Evolutionary conservation across 2,329 filamentous ascomycete species (phyloP).

Genomic region (Fusarium napiforme): DNA sequence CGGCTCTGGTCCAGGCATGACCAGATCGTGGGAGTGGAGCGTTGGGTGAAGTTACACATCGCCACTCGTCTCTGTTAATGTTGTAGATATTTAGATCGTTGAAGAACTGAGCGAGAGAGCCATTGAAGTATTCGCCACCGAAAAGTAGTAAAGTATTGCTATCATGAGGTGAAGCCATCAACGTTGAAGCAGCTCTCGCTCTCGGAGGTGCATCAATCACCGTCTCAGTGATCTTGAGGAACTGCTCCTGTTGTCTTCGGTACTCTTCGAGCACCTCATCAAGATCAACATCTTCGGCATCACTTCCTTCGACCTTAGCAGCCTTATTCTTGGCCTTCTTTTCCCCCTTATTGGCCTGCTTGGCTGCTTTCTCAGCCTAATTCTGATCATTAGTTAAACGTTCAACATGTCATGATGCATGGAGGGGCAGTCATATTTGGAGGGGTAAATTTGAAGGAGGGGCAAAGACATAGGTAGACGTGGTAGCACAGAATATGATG

Average conservation of each 20-base stretch:
- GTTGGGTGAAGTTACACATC: slow-evolving; percentile 89
- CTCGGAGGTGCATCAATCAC: slow-evolving; percentile 76
- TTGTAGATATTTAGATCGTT: slow-evolving; percentile 77
- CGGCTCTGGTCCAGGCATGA: slow-evolving; percentile 93
- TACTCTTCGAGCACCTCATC: slow-evolving; percentile 95
- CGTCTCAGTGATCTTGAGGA: slow-evolving; percentile 90
- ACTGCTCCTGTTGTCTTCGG: slow-evolving; percentile 90
- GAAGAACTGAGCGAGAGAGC: slow-evolving; percentile 79
- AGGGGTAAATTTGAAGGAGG: slow-evolving; percentile 35
- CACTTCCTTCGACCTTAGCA: slow-evolving; percentile 81
- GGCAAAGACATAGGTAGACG: slow-evolving; percentile 8
- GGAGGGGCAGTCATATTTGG: slow-evolving; percentile 30
- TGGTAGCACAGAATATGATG: slow-evolving; percentile 21
- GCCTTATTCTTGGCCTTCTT: slow-evolving; percentile 81
- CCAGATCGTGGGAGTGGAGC: slow-evolving; percentile 89
- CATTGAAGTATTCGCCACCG: slow-evolving; percentile 96
- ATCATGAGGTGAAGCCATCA: slow-evolving; percentile 87
- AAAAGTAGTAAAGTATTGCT: slow-evolving; percentile 90
- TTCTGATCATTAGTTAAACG: slow-evolving; percentile 33
- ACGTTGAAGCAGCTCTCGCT: slow-evolving; percentile 80
- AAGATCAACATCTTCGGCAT: slow-evolving; percentile 91
- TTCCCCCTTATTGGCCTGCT: slow-evolving; percentile 89
- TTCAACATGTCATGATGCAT: slow-evolving; percentile 22
- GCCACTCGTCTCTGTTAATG: slow-evolving; percentile 90
- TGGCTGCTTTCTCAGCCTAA: slow-evolving; percentile 73